Evolutionary conservation across 371 early-diverging fungal species (phyloP).

Genomic region (Mortierella sp.): DNA sequence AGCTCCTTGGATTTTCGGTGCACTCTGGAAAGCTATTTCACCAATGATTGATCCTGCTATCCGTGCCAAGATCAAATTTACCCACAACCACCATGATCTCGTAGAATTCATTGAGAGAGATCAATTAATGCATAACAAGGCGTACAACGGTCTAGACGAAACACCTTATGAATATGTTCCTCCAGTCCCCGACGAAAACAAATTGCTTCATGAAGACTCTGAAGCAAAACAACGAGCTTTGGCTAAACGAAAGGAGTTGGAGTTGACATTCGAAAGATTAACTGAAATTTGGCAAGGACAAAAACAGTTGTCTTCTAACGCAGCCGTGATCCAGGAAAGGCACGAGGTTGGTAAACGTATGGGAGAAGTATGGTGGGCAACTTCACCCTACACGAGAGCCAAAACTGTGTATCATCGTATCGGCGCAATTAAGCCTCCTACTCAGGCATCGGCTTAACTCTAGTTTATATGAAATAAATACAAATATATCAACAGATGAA

Average conservation of each 20-base stretch:
- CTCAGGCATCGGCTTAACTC: neutral
- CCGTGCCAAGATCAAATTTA: constrained; percentile 83
- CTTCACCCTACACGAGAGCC: constrained; percentile 38
- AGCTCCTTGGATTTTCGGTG: constrained; percentile 91
- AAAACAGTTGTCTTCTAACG: constrained; percentile 38
- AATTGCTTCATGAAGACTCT: constrained; percentile 21
- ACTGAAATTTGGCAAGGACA: constrained; percentile 56
- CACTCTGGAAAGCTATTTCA: constrained; percentile 80
- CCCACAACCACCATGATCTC: constrained; percentile 74
- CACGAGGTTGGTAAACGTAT: constrained; percentile 45
- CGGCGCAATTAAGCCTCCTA: constrained; percentile 22
- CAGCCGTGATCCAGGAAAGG: constrained; percentile 49
- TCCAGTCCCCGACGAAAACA: constrained; percentile 28
- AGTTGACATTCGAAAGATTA: constrained; percentile 48
- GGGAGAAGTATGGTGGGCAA: constrained; percentile 45
- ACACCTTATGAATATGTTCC: constrained; percentile 28
- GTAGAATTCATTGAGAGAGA: constrained; percentile 41
- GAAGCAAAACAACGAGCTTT: constrained; percentile 40
- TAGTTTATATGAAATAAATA: no score
- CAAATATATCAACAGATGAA: no score
- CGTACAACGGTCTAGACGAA: constrained; percentile 30
- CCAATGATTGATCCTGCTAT: constrained; percentile 90
- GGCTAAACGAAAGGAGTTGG: constrained; percentile 38
- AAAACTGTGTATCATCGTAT: constrained; percentile 44
- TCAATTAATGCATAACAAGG: constrained; percentile 33